Evolutionary conservation across 2,329 filamentous ascomycete species (phyloP), one percentile per base, ranked within the genome.

Genomic region (Diplodia corticola): DNA sequence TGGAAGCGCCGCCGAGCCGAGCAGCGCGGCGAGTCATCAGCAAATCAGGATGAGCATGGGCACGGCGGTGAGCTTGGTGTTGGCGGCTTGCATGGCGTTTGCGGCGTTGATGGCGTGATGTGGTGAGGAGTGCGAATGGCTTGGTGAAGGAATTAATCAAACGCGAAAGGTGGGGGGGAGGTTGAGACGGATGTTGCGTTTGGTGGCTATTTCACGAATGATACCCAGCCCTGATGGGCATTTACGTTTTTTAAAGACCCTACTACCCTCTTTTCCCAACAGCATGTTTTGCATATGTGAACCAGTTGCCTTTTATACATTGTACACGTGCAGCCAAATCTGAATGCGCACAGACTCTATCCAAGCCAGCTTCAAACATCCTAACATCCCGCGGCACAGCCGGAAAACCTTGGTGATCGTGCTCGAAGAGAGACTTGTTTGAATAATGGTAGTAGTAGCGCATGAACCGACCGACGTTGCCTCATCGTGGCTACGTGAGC

Each of bases 61-160:
- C 10, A 55, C 63, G 5, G 63, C 63, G 6, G 63, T 37, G 50
- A 28, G 50, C 9, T 33, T 64, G 63, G 63, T 55, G 12, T 33
- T 64, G 63, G 50, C 50, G 13, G 63, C 35, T 30, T 55, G 63
- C 12, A 64, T 64, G 15, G 63, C 50, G 35, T 64, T 64, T 64
- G 63, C 63, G 22, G 63, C 63, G 22, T 48, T 64, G 50, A 64
- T 64, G 63, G 63, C 51, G 22, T 64, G 51, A 61, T 30, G 20
- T 9, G 51, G 5, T 40, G 35, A 20, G 20, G 35, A n/a, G n/a
- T n/a, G n/a, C n/a, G n/a, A n/a, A n/a, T n/a, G n/a, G n/a, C n/a
- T n/a, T n/a, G n/a, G n/a, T n/a, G n/a, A n/a, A n/a, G n/a, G n/a
- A n/a, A n/a, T n/a, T n/a, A n/a, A n/a, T n/a, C 10, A 12, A 28